Evolutionary conservation across 225 moss, liverwort and hornwort genomes (phyloP).

Genomic region (Straminergon stramineum): DNA sequence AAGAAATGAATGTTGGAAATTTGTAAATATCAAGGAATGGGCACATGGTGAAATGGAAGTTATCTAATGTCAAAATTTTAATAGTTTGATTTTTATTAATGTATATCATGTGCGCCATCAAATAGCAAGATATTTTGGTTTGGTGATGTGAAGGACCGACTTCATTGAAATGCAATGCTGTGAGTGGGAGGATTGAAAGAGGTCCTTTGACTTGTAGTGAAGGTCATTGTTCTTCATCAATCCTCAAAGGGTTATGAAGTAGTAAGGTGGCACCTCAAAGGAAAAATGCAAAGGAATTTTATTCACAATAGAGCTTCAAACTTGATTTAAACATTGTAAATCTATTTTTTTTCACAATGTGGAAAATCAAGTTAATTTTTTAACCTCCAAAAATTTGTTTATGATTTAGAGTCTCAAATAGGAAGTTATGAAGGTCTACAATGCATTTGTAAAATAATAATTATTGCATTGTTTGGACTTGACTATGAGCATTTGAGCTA

Average conservation of each 20-base stretch:
- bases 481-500: not conserved
- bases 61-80: too few relatives aligned
- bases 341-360: not conserved
- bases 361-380: not conserved
- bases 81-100: too few relatives aligned
- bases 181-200: not conserved
- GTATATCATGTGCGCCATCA: too few relatives aligned
- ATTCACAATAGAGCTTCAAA: rapidly evolving
- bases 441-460: not conserved
- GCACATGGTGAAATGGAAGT: too few relatives aligned
- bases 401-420: not conserved
- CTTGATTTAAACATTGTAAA: not conserved
- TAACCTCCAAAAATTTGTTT: rapidly evolving
- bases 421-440: not conserved
- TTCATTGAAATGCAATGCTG: too few relatives aligned
- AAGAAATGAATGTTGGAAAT: not conserved
- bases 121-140: too few relatives aligned
- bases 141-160: too few relatives aligned
- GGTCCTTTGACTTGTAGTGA: not conserved
- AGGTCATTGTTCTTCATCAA: not conserved
- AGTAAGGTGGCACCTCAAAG: not conserved
- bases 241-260: not conserved
- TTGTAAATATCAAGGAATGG: too few relatives aligned
- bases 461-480: not conserved
- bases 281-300: too few relatives aligned